Conservation (phyloP, 108 stramenopile genomes). For the Mayamaea pseudoterrestris region DNA sequence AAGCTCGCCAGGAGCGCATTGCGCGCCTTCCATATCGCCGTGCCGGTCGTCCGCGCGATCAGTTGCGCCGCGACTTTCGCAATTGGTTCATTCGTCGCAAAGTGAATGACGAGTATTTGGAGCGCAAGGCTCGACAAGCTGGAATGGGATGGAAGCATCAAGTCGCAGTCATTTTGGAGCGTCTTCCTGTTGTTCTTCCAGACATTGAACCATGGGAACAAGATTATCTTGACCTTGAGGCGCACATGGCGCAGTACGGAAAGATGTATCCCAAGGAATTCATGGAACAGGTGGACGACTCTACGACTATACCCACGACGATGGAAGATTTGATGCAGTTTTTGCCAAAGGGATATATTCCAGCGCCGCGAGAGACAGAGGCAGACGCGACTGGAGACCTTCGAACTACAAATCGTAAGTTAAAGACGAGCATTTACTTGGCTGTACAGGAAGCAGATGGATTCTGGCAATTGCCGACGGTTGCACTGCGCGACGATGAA, state of each 20-base stretch:
- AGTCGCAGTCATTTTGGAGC: constrained; percentile 63
- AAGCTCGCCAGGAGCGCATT: constrained; percentile 22
- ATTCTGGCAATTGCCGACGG: constrained; percentile 54
- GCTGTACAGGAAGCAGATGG: constrained; percentile 26
- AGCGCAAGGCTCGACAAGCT: constrained; percentile 46
- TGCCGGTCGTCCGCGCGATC: constrained; percentile 26
- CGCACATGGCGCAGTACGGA: constrained; percentile 42
- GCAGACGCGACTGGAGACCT: constrained; percentile 60
- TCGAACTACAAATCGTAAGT: constrained; percentile 48
- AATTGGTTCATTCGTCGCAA: constrained; percentile 44
- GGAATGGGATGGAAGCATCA: constrained; percentile 64
- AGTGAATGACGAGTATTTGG: constrained; percentile 36
- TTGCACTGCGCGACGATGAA: constrained; percentile 33
- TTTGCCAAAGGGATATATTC: constrained; percentile 25
- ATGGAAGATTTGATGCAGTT: not conserved
- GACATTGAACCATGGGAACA: constrained; percentile 54
- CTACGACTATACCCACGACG: constrained; percentile 21
- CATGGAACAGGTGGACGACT: constrained; percentile 29
- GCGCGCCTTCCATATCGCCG: constrained; percentile 38
- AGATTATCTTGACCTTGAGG: constrained; percentile 42
- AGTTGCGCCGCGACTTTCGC: constrained; percentile 31
- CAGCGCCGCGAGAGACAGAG: constrained; percentile 73
- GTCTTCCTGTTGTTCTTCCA: constrained; percentile 56
- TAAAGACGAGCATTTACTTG: constrained; percentile 61
- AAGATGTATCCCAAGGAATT: constrained; percentile 56